Evolutionary conservation across 163 green algal genomes (phyloP).

Genomic region (Coccomyxa subellipsoidea): DNA sequence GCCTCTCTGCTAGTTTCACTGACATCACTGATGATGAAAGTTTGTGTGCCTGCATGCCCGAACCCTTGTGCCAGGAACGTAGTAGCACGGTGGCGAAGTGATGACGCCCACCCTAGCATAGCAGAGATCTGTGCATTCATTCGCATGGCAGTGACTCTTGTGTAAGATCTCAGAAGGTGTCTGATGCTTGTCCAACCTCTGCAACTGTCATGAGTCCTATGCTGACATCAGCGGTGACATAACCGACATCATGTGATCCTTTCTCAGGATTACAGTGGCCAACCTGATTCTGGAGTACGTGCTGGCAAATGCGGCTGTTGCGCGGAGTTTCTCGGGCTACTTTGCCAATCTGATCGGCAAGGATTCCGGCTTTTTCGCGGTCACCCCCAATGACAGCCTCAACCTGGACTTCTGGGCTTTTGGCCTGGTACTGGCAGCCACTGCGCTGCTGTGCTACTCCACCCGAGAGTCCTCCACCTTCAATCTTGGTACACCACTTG

Average conservation of each 20-base stretch:
- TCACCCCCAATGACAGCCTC: constrained; percentile 25
- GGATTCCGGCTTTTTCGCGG: constrained; percentile 22
- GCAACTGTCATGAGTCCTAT: too few relatives aligned
- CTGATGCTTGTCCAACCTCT: too few relatives aligned
- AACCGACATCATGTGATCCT: too few relatives aligned
- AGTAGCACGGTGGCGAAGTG: too few relatives aligned
- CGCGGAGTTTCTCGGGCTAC: constrained; percentile 76
- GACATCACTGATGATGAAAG: too few relatives aligned
- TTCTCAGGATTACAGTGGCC: constrained; percentile 62
- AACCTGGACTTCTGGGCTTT: constrained; percentile 44
- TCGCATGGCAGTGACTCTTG: too few relatives aligned
- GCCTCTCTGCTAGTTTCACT: background rate
- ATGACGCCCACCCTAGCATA: too few relatives aligned
- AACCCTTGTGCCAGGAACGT: too few relatives aligned
- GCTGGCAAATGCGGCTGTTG: constrained; percentile 66
- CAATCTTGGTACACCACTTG: constrained; percentile 45
- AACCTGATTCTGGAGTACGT: constrained; percentile 77
- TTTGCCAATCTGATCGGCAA: constrained; percentile 52
- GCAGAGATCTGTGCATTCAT: too few relatives aligned
- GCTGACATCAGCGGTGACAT: too few relatives aligned
- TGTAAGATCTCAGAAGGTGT: too few relatives aligned
- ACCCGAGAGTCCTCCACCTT: constrained; percentile 52
- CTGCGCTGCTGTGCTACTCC: constrained; percentile 57
- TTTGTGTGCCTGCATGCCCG: too few relatives aligned
- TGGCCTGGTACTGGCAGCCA: constrained; percentile 39